phyloP scores from a whole-genome alignment of 2,329 filamentous ascomycete species.

The Diaporthe citri region DNA sequence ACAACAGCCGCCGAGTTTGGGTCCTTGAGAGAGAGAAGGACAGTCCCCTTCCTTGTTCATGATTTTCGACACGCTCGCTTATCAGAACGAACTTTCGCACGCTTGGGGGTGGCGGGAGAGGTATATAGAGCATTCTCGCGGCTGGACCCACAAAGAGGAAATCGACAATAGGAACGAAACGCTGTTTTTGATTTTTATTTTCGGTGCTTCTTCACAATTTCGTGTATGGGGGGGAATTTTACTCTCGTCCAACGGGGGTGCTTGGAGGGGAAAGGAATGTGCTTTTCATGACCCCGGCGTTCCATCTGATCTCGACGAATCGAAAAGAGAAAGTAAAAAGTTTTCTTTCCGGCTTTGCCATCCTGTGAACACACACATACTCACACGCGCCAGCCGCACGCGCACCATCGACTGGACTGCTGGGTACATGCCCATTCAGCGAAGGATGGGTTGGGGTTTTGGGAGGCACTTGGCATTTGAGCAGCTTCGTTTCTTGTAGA shows the following conservation, averaged over 20 bases:
- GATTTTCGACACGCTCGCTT: constrained; percentile 26
- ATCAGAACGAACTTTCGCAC: background rate
- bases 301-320: background rate
- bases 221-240: background rate
- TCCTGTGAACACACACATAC: background rate
- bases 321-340: background rate
- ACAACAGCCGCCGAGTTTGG: background rate
- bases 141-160: constrained; percentile 27
- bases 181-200: background rate
- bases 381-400: background rate
- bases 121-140: constrained; percentile 30
- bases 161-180: constrained; percentile 29
- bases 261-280: background rate
- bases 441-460: background rate
- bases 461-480: background rate
- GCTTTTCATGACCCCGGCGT: constrained; percentile 23
- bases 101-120: constrained; percentile 2
- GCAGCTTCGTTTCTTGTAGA: constrained; percentile 37
- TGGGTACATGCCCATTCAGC: background rate
- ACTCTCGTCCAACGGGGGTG: background rate
- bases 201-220: background rate
- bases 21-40: background rate
- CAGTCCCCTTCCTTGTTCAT: background rate
- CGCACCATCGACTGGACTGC: background rate
- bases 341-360: background rate